Percentiles rank a stretch among this genome's conserved stretches.
These are phyloP conservation scores for Boletus mariae DNA, from an alignment of 1,284 basidiomycete species.

Conservation along the genomic window DNA sequence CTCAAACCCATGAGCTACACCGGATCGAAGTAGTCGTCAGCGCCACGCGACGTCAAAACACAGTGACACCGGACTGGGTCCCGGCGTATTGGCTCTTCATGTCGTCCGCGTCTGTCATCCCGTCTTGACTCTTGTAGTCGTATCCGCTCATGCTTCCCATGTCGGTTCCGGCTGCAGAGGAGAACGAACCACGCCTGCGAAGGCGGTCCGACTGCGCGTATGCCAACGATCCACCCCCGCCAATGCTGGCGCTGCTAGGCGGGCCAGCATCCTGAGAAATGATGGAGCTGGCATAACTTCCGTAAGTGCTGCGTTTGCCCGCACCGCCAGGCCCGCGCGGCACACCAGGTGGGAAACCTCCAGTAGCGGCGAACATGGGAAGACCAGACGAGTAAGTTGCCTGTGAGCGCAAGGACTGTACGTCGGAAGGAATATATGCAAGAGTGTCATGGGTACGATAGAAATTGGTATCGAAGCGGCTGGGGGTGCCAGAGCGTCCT, in stretches of 20 bases:
- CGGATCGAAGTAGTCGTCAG: constrained; percentile 7
- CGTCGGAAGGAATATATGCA: constrained; percentile 92
- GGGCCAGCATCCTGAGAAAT: constrained; percentile 84
- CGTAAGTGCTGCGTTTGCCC: constrained; percentile 72
- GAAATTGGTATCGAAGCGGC: constrained; percentile 91
- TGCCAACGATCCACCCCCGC: constrained; percentile 50
- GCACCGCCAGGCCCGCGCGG: constrained; percentile 49
- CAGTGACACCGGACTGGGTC: constrained; percentile 78
- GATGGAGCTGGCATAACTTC: constrained; percentile 86
- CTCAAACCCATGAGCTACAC: constrained; percentile 13
- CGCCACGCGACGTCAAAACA: constrained; percentile 48
- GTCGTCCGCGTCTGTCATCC: constrained; percentile 70
- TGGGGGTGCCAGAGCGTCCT: constrained; percentile 74
- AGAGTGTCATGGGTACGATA: constrained; percentile 94
- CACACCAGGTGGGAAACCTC: constrained; percentile 64
- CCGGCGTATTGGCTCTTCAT: constrained; percentile 82
- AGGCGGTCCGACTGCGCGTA: constrained; percentile 80
- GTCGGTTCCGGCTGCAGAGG: constrained; percentile 71
- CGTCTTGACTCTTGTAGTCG: constrained; percentile 86
- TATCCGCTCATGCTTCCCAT: constrained; percentile 73
- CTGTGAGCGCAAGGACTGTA: constrained; percentile 90
- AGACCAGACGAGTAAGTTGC: constrained; percentile 89
- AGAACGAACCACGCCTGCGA: constrained; percentile 65
- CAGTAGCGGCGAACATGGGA: constrained; percentile 74
- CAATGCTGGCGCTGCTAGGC: constrained; percentile 46